Base-by-base conservation (phyloP, 495 filamentous ascomycete species). In the Collariella sp. region DNA sequence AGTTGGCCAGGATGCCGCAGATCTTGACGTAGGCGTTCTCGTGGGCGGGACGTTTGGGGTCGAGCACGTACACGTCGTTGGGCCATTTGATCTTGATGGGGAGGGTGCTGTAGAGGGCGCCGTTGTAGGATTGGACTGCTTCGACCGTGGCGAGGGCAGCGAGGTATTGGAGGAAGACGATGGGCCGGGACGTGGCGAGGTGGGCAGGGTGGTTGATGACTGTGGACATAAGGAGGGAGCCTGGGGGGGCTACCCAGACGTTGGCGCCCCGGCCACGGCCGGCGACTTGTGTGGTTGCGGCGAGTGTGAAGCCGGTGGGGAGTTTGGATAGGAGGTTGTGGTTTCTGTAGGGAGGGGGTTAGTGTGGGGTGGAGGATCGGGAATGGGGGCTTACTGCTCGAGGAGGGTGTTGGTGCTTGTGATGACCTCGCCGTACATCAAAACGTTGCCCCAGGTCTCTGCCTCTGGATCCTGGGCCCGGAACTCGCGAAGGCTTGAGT, bases 31-130 rank as follows among this genome's bases (percentile, higher is more conserved):
- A 94, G 12, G 76, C 67, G 33, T 81, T 76, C 26, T 79, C 70
- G 2, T 69, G 52, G 4, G 72, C 69, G 1, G 81, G 73, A 52
- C 83, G 76, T 26, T 69, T 70, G 2, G 89, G 89, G 62, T 90
- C 87, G 11, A 79, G 74, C 0, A 88, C 90, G 66, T 91, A 96
- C 55, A 98, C 87, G 65, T 98, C 93, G 57, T 98, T 98, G 7
- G 93, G 93, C 93, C 93, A 98, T 70, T 98, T 98, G 33, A 98
- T 65, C 66, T 88, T 89, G 35, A 97, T 80, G 9, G 87, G 88
- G 29, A 96, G 56, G 1, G 79, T 70, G 34, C 78, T 74, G 66
- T 94, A 97, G 12, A 65, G 20, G 16, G 66, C 68, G 10, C 46
- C 48, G 43, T 85, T 89, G 64, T 96, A 98, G 23, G 75, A 76